These are phyloP conservation scores for Acanthamoeba healyi DNA, from an alignment of 208 protist species.

Conservation along the genomic window DNA sequence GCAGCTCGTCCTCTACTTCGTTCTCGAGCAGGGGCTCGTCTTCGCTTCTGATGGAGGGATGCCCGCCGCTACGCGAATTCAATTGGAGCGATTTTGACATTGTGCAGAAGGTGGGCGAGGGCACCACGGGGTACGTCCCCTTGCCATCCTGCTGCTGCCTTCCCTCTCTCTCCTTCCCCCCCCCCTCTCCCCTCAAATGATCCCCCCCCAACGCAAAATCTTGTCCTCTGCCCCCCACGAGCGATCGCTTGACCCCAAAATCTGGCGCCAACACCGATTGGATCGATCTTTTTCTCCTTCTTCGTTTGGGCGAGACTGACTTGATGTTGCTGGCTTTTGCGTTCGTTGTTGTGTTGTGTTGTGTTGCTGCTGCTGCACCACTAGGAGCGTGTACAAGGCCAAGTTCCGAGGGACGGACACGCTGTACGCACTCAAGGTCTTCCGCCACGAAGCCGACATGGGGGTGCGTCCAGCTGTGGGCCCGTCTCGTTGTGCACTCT, in stretches of 20 bases:
- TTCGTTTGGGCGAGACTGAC: too few relatives aligned
- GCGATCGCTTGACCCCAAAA: too few relatives aligned
- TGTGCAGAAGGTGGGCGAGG: conserved; percentile 63
- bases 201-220: neutral
- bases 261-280: too few relatives aligned
- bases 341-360: neutral
- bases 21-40: neutral
- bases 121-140: conserved; percentile 55
- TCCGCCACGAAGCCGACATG: conserved; percentile 31
- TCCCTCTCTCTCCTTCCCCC: too few relatives aligned
- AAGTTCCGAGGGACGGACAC: neutral
- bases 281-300: too few relatives aligned
- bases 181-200: neutral
- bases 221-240: neutral
- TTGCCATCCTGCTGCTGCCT: too few relatives aligned
- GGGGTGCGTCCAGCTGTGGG: conserved; percentile 44
- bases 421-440: conserved; percentile 61
- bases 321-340: too few relatives aligned
- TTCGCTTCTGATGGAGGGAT: neutral
- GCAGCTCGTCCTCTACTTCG: neutral
- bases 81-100: conserved; percentile 53
- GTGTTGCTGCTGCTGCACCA: neutral
- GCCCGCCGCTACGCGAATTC: conserved; percentile 4
- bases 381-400: conserved; percentile 67
- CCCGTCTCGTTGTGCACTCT: neutral